Evolutionary conservation across 257 asterid species (phyloP).

Genomic region (Solanum infundibuliforme): DNA sequence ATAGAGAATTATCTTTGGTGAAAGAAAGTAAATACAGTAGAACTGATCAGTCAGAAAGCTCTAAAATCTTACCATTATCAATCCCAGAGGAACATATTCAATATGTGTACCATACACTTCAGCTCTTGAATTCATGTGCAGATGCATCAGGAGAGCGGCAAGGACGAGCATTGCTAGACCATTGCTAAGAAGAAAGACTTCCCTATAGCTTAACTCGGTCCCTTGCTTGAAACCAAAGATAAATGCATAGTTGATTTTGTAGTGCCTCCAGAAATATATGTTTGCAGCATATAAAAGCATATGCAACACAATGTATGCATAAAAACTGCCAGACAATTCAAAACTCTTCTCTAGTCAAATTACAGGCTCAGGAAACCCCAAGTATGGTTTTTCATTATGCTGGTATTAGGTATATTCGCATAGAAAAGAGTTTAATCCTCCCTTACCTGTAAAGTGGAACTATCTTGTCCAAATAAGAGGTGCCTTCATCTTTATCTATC

Average conservation of each 20-base stretch:
- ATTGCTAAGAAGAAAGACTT: constrained; percentile 65
- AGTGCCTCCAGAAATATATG: constrained; percentile 75
- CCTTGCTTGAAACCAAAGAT: constrained; percentile 82
- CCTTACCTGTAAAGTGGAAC: constrained; percentile 73
- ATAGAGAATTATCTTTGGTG: background rate
- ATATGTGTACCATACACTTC: constrained; percentile 26
- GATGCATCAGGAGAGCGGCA: constrained; percentile 53
- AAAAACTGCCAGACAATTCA: constrained; percentile 48
- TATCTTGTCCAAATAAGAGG: constrained; percentile 40
- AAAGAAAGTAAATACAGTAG: background rate
- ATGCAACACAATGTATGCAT: constrained; percentile 54
- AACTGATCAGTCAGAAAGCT: background rate
- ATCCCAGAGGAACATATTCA: constrained; percentile 67
- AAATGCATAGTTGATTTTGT: constrained; percentile 72
- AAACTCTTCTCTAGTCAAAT: constrained; percentile 5
- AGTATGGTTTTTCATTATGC: background rate
- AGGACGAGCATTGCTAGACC: constrained; percentile 63
- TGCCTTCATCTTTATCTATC: constrained; percentile 27
- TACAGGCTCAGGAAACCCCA: background rate
- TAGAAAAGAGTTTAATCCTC: background rate
- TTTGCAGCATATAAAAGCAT: constrained; percentile 66
- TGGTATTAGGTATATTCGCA: background rate
- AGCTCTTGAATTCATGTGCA: constrained; percentile 50
- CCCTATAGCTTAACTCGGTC: constrained; percentile 65
- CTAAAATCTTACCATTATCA: constrained; percentile 41